Evolutionary conservation across 1,139 yeast genomes (phyloP), one percentile per base, ranked within the genome.

Genomic region (Taphrina communis): DNA sequence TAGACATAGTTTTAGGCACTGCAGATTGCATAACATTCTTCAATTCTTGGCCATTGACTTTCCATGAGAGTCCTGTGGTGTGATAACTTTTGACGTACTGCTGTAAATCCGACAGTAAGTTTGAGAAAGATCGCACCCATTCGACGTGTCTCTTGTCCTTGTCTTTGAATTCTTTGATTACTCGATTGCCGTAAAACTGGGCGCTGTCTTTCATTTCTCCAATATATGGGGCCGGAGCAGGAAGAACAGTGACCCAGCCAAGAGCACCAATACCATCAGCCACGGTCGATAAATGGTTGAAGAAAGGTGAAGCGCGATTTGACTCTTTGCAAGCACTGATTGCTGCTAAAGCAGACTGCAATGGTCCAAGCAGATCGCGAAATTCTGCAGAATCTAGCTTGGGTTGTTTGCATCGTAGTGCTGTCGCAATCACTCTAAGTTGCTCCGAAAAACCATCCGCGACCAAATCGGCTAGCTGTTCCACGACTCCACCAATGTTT

Each of bases 181-280:
- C 88, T 75, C 97, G 85, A 79, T 95, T 93, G 41, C 96, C 86
- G 91, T 97, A 95, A 79, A 93, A 95, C 76, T 89, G 94, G 51
- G 97, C 91, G 53, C 96, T 86, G 75, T 95, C 99, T 76, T 88
- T 90, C 80, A 88, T 89, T 73, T 93, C 97, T 1, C 89, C 85
- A 71, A 95, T 84, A 73, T 83, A 85, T 0, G 91, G 85, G 19
- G 87, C 86, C 0, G 91, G 90, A 12, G 87, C 85, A 5, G 93
- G 87, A 2, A 83, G 85, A 17, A 86, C 84, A 31, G 90, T 86
- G 72, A 93, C 85, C 99, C 99, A 95, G 21, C 96, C 96, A 71
- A 93, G 82, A 3, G 90, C 91, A 6, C 97, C 93, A 7, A 90
- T 86, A 65, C 97, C 97, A 77, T 94, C 98, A 51, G 93, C 85